These are phyloP conservation scores for Stagonosporopsis chrysanthemi DNA, from an alignment of 2,329 filamentous ascomycete species.

Conservation along the genomic window DNA sequence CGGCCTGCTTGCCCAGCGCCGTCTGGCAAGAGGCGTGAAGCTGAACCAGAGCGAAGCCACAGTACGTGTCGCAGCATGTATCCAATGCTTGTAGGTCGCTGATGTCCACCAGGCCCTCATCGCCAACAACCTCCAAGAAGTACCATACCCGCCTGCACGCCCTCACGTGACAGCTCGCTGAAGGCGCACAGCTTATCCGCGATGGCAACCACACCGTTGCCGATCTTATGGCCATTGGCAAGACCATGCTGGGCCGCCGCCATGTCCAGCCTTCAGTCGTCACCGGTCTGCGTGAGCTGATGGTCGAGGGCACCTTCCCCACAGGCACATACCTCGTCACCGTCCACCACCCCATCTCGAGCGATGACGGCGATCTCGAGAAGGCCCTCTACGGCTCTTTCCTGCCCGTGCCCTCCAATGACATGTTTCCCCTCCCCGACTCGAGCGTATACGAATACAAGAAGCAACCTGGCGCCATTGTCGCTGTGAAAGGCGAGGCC, in stretches of 20 bases:
- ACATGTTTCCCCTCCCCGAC: constrained; percentile 71
- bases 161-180: constrained; percentile 25
- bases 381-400: constrained; percentile 91
- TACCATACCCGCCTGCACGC: constrained; percentile 43
- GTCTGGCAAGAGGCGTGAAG: constrained; percentile 85
- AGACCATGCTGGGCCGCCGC: constrained; percentile 90
- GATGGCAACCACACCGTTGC: constrained; percentile 93
- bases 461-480: constrained; percentile 80
- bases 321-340: constrained; percentile 93
- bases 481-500: constrained; percentile 71
- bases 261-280: constrained; percentile 88
- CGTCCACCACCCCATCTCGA: constrained; percentile 86
- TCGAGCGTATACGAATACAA: constrained; percentile 70
- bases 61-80: constrained; percentile 56
- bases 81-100: not conserved
- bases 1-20: constrained; percentile 83
- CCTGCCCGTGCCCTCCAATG: constrained; percentile 75
- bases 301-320: constrained; percentile 93
- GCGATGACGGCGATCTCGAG: constrained; percentile 85
- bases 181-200: constrained; percentile 74
- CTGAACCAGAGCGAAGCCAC: constrained; percentile 90
- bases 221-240: constrained; percentile 90
- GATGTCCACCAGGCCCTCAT: constrained; percentile 70
- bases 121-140: constrained; percentile 87
- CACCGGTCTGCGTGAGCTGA: constrained; percentile 79